Conservation (phyloP, 305 asterid species). For the Solanum hybrid region DNA sequence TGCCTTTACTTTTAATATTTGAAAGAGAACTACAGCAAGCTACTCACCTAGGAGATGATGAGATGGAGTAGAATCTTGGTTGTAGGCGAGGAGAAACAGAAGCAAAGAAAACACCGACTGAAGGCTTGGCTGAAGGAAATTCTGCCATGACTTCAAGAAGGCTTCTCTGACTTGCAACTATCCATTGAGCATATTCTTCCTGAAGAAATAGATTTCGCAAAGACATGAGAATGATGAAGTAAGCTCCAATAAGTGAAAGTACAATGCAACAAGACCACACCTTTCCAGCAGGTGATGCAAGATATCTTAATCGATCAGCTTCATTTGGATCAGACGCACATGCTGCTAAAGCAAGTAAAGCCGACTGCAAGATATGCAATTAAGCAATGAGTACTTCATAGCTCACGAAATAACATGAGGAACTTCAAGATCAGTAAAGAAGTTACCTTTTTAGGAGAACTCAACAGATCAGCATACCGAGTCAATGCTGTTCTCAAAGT, state of each 20-base stretch:
- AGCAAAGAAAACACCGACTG: constrained; percentile 95
- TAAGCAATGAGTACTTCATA: constrained; percentile 7
- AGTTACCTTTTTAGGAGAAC: constrained; percentile 79
- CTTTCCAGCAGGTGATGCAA: constrained; percentile 98
- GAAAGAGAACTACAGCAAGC: neutral
- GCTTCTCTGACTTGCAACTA: constrained; percentile 76
- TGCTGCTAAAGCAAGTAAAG: constrained; percentile 68
- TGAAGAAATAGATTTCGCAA: constrained; percentile 20
- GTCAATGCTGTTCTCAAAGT: constrained; percentile 73
- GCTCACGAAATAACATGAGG: neutral
- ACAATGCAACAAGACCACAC: constrained; percentile 27
- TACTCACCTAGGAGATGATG: constrained; percentile 87
- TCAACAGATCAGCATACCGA: constrained; percentile 76
- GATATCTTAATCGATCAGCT: constrained; percentile 73
- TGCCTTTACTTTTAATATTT: neutral
- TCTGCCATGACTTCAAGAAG: constrained; percentile 90
- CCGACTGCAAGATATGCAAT: constrained; percentile 40
- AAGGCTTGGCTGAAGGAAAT: constrained; percentile 86
- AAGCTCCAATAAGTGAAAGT: neutral
- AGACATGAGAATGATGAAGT: constrained; percentile 7
- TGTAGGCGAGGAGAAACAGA: constrained; percentile 84
- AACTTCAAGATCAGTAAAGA: neutral
- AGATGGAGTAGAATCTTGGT: constrained; percentile 91
- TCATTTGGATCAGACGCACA: constrained; percentile 72
- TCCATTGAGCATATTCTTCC: constrained; percentile 87